Evolutionary conservation across 176 grass and related monocot genomes (phyloP), one percentile per base, ranked within the genome.

Genomic region (Oryza rufipogon): DNA sequence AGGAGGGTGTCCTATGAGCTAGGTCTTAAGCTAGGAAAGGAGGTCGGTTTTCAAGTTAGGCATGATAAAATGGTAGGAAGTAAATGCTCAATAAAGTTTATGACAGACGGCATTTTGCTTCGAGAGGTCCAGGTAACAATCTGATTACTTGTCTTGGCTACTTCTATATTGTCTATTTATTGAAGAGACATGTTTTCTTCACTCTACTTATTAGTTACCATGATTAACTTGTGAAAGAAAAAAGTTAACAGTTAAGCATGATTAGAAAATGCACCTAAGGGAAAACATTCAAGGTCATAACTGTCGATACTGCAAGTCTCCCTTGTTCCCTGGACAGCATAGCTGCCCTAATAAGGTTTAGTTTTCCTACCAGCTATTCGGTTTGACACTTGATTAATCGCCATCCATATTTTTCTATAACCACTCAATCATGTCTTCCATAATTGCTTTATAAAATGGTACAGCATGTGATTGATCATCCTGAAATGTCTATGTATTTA

Each of bases 21-120:
- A 90, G 96, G 96, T 71, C 88, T 94, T 70, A 83, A 67, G 60
- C 83, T 99, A 39, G 96, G 96, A 80, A 94, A 86, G 74, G 96
- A 94, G 58, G 89, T 99, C 39, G 96, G 96, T 77, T 99, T 99
- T 94, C 93, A 99, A 91, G 96, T 99, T 84, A 88, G 96, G 81
- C 96, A 99, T 83, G 96, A 96, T 39, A 94, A 90, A 80, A 51
- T 82, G 84, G 91, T 99, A 28, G 96, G 96, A 71, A 92, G 82
- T 66, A 91, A 80, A 63, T 99, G 91, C 60, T 94, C 84, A 38
- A 99, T 99, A 81, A 99, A 99, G 86, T 99, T 99, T 79, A 99
- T 99, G 96, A 99, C 93, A 30, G 93, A 99, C 87, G 96, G 96
- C 52, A 99, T 99, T 91, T 90, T 99, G 80, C 89, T 99, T 71